These are phyloP conservation scores for Fusarium sacchari DNA, from an alignment of 2,329 filamentous ascomycete species.

Conservation along the genomic window DNA sequence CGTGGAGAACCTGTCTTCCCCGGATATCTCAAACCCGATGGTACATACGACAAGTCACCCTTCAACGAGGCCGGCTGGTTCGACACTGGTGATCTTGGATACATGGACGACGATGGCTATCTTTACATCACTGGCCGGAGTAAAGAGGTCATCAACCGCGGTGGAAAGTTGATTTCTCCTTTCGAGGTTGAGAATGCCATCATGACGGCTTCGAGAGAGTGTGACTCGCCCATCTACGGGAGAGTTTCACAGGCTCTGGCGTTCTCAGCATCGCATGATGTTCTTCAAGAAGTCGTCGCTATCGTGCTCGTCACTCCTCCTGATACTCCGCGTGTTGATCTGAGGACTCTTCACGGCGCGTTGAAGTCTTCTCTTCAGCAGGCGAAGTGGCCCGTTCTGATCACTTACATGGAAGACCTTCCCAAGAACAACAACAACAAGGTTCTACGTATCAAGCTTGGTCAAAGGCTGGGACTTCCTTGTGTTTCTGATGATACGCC, in stretches of 20 bases:
- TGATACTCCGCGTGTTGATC: neutral
- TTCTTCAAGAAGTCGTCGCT: neutral
- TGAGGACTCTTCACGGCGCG: neutral
- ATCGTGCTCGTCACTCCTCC: neutral
- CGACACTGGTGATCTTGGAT: slow-evolving; percentile 3
- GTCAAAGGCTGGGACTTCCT: neutral
- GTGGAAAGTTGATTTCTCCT: neutral
- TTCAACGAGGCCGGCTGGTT: neutral
- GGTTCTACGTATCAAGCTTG: neutral
- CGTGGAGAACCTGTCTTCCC: slow-evolving; percentile 5
- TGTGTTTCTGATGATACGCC: neutral
- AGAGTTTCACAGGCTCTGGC: neutral
- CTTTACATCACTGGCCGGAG: slow-evolving; percentile 16
- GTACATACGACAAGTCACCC: neutral
- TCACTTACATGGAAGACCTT: neutral
- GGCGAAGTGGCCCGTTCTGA: slow-evolving; percentile 1
- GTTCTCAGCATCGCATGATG: neutral
- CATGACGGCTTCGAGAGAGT: neutral
- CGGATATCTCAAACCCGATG: neutral
- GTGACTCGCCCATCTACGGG: neutral
- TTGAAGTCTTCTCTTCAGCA: slow-evolving; percentile 7
- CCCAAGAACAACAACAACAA: slow-evolving; percentile 23
- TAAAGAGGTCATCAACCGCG: slow-evolving; percentile 7
- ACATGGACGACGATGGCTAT: slow-evolving; percentile 4
- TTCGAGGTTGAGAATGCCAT: slow-evolving; percentile 16